Evolutionary conservation across 2,329 filamentous ascomycete genomes (phyloP).

Genomic region (Fusarium protoensiforme): DNA sequence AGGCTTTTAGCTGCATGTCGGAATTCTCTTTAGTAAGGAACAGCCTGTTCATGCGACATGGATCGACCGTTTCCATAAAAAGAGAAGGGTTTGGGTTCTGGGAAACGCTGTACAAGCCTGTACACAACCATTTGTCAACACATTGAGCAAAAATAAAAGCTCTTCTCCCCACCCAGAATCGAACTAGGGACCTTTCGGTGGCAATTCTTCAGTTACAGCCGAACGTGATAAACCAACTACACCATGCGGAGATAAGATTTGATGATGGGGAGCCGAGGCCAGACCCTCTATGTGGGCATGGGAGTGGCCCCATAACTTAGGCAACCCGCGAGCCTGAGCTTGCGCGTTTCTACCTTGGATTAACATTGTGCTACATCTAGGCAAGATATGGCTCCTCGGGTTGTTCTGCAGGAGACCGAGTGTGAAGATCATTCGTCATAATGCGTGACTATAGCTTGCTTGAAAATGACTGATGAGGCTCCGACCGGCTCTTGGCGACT

Average conservation of each 20-base stretch:
- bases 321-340: not conserved
- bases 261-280: not conserved
- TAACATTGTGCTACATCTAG: too few relatives aligned
- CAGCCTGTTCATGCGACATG: too few relatives aligned
- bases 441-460: too few relatives aligned
- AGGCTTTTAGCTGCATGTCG: too few relatives aligned
- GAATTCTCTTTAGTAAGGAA: too few relatives aligned
- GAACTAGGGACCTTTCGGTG: constrained; percentile 21
- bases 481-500: not conserved
- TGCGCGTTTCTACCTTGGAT: too few relatives aligned
- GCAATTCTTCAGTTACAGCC: constrained; percentile 14
- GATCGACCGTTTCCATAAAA: too few relatives aligned
- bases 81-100: too few relatives aligned
- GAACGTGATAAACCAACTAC: constrained; percentile 19
- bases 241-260: constrained; percentile 9
- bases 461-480: too few relatives aligned
- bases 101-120: not conserved
- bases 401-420: too few relatives aligned
- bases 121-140: not conserved
- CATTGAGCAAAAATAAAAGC: not conserved
- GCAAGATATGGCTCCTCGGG: too few relatives aligned
- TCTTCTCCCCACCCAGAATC: constrained; percentile 13
- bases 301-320: not conserved
- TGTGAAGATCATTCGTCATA: too few relatives aligned
- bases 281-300: not conserved